Conservation (phyloP, 2,329 filamentous ascomycete genomes). For the Fusarium aywerte region DNA sequence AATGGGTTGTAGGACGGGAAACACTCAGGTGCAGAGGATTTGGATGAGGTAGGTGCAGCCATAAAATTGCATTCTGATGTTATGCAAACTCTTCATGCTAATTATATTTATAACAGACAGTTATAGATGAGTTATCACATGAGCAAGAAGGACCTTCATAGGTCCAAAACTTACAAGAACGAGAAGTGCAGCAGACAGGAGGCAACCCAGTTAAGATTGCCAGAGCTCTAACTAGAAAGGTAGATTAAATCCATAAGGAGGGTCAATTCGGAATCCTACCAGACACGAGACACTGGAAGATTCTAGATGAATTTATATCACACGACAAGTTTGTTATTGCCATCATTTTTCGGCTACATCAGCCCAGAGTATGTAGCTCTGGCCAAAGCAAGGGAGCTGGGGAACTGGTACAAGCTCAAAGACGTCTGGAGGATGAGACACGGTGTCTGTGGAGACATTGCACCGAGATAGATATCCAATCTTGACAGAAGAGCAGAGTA, state of each 20-base stretch:
- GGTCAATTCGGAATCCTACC: slow-evolving; percentile 46
- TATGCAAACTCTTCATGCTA: too few relatives aligned
- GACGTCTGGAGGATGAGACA: too few relatives aligned
- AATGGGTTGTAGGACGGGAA: too few relatives aligned
- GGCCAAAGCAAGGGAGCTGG: slow-evolving; percentile 43
- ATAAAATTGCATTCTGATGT: too few relatives aligned
- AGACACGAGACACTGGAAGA: slow-evolving; percentile 52
- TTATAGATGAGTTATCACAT: too few relatives aligned
- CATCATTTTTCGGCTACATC: slow-evolving; percentile 44
- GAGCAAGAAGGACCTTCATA: too few relatives aligned
- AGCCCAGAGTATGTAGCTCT: slow-evolving; percentile 46
- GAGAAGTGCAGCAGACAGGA: neutral
- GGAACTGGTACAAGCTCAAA: slow-evolving; percentile 41
- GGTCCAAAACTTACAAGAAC: slow-evolving; percentile 29
- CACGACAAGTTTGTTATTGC: slow-evolving; percentile 50
- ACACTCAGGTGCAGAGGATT: too few relatives aligned
- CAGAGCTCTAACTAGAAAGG: slow-evolving; percentile 38
- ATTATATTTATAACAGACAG: too few relatives aligned
- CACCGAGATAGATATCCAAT: too few relatives aligned
- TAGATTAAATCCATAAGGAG: slow-evolving; percentile 44
- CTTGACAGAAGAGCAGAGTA: too few relatives aligned
- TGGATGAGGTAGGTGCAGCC: too few relatives aligned
- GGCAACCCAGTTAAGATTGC: slow-evolving; percentile 18
- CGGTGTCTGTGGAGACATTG: too few relatives aligned
- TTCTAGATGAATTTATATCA: slow-evolving; percentile 43